A percentile compares a stretch with the other conserved stretches of the same genome.
Evolutionary conservation across 345 rosid species (phyloP).

Genomic region (Geranium brycei): DNA sequence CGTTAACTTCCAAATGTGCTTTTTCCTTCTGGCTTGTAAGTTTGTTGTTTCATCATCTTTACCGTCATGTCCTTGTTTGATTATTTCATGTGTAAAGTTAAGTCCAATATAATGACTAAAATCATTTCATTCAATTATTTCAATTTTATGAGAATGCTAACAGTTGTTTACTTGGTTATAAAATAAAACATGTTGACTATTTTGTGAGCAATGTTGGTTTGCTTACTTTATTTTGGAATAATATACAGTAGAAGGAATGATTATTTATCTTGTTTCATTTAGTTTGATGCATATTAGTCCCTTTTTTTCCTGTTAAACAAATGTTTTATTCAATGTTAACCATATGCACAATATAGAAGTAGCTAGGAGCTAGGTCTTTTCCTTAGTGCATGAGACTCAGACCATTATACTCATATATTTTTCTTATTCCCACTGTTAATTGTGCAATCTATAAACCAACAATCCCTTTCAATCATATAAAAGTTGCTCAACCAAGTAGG

Average conservation of each 20-base stretch:
- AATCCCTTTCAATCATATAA: not conserved
- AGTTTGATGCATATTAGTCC: too few species aligned
- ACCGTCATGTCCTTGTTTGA: not conserved
- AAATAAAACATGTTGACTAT: too few species aligned
- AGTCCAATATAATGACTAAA: not conserved
- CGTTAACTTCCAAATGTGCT: slow-evolving; percentile 69
- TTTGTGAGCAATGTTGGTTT: too few species aligned
- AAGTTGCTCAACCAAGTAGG: not conserved
- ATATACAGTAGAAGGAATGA: too few species aligned
- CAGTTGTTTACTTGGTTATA: not conserved
- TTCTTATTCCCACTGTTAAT: not conserved
- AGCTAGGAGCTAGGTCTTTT: too few species aligned
- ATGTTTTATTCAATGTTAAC: too few species aligned
- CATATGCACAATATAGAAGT: too few species aligned
- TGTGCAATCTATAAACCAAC: not conserved
- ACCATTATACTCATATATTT: too few species aligned
- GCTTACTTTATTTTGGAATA: too few species aligned
- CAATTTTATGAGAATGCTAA: not conserved
- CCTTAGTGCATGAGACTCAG: too few species aligned
- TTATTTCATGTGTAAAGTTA: not conserved
- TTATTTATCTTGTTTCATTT: too few species aligned
- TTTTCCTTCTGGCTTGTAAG: slow-evolving; percentile 77
- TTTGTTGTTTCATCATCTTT: not conserved
- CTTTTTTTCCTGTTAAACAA: too few species aligned
- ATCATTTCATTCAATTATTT: not conserved